phyloP scores from a whole-genome alignment of 2,329 filamentous ascomycete species.

The Penicillium frequentans region DNA sequence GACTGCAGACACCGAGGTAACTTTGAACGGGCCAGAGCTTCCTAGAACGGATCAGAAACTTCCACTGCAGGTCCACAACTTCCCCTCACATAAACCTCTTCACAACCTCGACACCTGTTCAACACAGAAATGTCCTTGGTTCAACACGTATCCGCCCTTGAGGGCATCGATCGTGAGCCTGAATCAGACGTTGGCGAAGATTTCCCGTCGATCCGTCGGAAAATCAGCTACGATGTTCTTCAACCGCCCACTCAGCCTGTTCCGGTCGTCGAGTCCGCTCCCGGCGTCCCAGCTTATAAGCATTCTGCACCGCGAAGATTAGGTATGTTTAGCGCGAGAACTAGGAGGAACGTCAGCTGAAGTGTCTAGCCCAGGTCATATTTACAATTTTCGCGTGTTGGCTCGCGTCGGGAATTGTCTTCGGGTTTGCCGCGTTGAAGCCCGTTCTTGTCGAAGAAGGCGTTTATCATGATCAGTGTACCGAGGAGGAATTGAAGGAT shows the following conservation, averaged over 20 bases:
- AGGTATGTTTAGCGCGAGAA: conserved; percentile 15
- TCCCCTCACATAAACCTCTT: neutral
- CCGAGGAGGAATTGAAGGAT: conserved; percentile 50
- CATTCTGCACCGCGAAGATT: conserved; percentile 41
- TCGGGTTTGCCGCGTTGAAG: conserved; percentile 83
- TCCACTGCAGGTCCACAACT: neutral
- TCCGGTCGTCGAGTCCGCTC: conserved; percentile 37
- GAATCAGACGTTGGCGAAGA: conserved; percentile 18
- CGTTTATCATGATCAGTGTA: conserved; percentile 68
- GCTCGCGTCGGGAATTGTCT: conserved; percentile 74
- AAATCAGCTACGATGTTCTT: conserved; percentile 45
- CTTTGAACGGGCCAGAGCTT: neutral
- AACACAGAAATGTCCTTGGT: conserved; percentile 48
- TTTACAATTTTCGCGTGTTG: conserved; percentile 71
- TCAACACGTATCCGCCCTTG: conserved; percentile 51
- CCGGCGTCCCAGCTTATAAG: conserved; percentile 51
- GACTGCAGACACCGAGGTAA: neutral
- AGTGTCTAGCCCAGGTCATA: conserved; percentile 56
- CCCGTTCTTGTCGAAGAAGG: conserved; percentile 73
- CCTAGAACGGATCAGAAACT: neutral
- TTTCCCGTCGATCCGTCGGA: conserved; percentile 21
- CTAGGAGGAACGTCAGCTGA: conserved; percentile 3
- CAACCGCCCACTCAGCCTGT: conserved; percentile 35
- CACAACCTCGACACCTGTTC: conserved; percentile 3
- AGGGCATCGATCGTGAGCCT: conserved; percentile 48